Evolutionary conservation across 164 flowering plant genomes (phyloP).

Genomic region (Akebia trifoliata): DNA sequence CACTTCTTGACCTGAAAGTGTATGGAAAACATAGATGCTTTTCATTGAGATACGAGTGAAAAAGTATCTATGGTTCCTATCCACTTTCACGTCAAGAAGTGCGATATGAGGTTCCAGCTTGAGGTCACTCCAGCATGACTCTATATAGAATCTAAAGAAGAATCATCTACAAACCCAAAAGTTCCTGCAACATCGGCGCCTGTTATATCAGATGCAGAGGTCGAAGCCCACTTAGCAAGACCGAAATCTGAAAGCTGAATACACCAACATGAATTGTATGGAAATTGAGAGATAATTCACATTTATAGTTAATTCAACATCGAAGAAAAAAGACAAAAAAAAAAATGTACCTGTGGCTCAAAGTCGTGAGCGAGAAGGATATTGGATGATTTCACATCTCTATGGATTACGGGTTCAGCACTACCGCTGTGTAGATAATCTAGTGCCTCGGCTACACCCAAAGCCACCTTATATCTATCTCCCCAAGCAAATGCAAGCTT

Average conservation of each 20-base stretch:
- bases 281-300: background rate
- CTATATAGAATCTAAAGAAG: no score
- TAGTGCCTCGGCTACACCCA: slow-evolving; percentile 90
- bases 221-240: slow-evolving; percentile 80
- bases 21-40: no score
- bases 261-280: slow-evolving; percentile 9
- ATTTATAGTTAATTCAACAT: background rate
- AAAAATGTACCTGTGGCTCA: slow-evolving; percentile 75
- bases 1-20: no score
- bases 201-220: slow-evolving; percentile 50
- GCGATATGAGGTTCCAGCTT: no score
- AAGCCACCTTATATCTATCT: slow-evolving; percentile 79
- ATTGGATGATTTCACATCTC: slow-evolving; percentile 97
- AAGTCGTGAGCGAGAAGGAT: slow-evolving; percentile 80
- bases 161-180: slow-evolving; percentile 81
- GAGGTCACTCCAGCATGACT: no score
- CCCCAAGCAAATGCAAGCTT: slow-evolving; percentile 57
- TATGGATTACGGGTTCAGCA: slow-evolving; percentile 72
- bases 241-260: slow-evolving; percentile 94
- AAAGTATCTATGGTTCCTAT: no score
- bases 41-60: no score
- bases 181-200: slow-evolving; percentile 94
- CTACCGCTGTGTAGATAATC: slow-evolving; percentile 61
- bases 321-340: background rate
- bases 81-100: no score